Conservation (phyloP, 2,329 filamentous ascomycete genomes). For the Aplosporella prunicola region DNA sequence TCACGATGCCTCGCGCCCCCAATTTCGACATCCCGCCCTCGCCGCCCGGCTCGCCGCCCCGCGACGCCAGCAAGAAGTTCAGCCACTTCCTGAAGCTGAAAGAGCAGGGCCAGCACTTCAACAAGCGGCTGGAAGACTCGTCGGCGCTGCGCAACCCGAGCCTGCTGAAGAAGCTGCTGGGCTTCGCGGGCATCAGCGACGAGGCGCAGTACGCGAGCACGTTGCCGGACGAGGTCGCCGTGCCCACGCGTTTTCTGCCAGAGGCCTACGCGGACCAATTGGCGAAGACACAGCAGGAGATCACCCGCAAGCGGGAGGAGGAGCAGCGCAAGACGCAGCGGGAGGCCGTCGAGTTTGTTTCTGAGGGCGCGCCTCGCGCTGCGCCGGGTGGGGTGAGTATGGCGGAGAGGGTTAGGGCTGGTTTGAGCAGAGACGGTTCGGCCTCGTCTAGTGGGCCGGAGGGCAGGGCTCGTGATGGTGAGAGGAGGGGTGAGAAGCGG, state of each 20-base stretch:
- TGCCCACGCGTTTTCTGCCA: constrained; percentile 31
- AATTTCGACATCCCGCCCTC: constrained; percentile 68
- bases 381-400: constrained; percentile 12
- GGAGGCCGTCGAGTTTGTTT: constrained; percentile 26
- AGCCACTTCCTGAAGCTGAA: constrained; percentile 69
- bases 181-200: constrained; percentile 51
- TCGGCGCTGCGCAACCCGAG: constrained; percentile 61
- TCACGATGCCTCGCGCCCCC: constrained; percentile 63
- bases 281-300: constrained; percentile 30
- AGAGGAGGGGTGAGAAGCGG: constrained; percentile 19
- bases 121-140: constrained; percentile 59
- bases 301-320: constrained; percentile 24
- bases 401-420: constrained; percentile 9
- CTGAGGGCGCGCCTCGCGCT: constrained; percentile 17
- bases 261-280: constrained; percentile 37
- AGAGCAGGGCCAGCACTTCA: constrained; percentile 67
- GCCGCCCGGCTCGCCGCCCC: constrained; percentile 48
- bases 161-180: constrained; percentile 61
- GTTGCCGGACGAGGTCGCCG: constrained; percentile 28
- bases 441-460: constrained; percentile 13
- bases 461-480: constrained; percentile 21
- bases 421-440: constrained; percentile 7
- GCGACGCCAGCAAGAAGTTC: constrained; percentile 54
- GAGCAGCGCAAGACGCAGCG: constrained; percentile 21
- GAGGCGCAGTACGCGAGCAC: constrained; percentile 59